Evolutionary conservation across 306 rosid species (phyloP).

Genomic region (Begonia fuchsioides): DNA sequence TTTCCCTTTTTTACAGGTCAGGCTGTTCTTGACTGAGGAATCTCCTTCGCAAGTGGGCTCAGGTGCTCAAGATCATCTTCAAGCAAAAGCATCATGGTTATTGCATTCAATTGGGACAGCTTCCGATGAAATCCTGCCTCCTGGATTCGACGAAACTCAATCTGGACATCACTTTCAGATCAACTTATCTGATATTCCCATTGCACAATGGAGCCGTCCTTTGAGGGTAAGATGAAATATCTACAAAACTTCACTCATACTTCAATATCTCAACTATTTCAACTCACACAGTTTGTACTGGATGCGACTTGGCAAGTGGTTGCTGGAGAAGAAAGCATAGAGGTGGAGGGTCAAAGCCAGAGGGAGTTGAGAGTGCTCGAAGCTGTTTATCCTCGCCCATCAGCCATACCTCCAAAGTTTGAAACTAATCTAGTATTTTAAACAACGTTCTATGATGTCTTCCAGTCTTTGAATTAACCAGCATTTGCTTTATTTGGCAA

Average conservation of each 20-base stretch:
- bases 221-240: conserved; percentile 33
- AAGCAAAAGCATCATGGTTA: conserved; percentile 50
- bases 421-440: conserved; percentile 23
- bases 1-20: conserved; percentile 35
- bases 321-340: conserved; percentile 82
- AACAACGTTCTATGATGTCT: conserved; percentile 7
- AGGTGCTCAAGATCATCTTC: conserved; percentile 84
- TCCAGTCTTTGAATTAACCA: conserved; percentile 6
- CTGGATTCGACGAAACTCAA: conserved; percentile 76
- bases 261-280: conserved; percentile 4
- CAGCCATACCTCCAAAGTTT: conserved; percentile 80
- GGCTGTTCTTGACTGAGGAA: conserved; percentile 66
- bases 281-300: conserved; percentile 36
- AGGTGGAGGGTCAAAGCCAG: conserved; percentile 42
- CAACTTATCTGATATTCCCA: conserved; percentile 51
- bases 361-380: conserved; percentile 88
- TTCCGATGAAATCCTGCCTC: conserved; percentile 70
- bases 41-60: conserved; percentile 70
- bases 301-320: conserved; percentile 64
- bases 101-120: conserved; percentile 49
- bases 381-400: conserved; percentile 79
- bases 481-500: conserved; percentile 1
- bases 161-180: conserved; percentile 41
- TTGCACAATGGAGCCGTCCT: conserved; percentile 56
- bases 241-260: conserved; percentile 4